Evolutionary conservation across 2,329 filamentous ascomycete species (phyloP), one percentile per base, ranked within the genome.

Genomic region (Fusarium humuli): DNA sequence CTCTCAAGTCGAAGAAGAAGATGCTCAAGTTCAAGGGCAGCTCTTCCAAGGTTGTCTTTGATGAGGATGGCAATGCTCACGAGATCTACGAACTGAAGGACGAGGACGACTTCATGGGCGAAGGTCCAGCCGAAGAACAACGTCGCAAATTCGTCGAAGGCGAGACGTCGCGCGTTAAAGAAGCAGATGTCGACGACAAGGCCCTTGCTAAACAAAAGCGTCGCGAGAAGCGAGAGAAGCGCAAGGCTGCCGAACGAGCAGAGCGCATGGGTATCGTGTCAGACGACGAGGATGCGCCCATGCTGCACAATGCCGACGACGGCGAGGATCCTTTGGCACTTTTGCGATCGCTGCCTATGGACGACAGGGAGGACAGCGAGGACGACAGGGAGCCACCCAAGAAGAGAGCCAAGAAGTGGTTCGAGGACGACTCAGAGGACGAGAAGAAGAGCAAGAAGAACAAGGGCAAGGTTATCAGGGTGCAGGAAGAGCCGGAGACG

Each of bases 1-100:
- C 97, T n/a, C 88, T 98, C 71, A 92, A 92, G 76, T 97, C 93
- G 22, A 98, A 98, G 86, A 97, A 97, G 86, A 92, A 97, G 81
- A 88, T 98, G 71, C 87, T 94, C 77, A 96, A 97, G 78, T 92
- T 93, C 84, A 97, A 94, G 84, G 93, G 94, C 77, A 92, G 91
- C 77, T 92, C 93, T 14, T 91, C 88, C 42, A 97, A 96, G 78
- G 83, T 98, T 10, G 86, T 98, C 7, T 99, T 95, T 79, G 95
- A 98, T 81, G 94, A 97, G 49, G 94, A 98, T 32, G 95, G 94
- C 73, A 90, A 92, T 67, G 86, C 94, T 5, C 94, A 96, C 79
- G 88, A 92, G 68, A 80, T 97, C 16, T 98, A 98, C 82, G 92
- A 97, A 79, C 89, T 99, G 72, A 91, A 95, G 77, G 89, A 92